Percentiles rank a stretch among this genome's conserved stretches.
These are phyloP conservation scores for Trichodelitschia bisporula DNA, from an alignment of 495 filamentous ascomycete species.

Conservation along the genomic window DNA sequence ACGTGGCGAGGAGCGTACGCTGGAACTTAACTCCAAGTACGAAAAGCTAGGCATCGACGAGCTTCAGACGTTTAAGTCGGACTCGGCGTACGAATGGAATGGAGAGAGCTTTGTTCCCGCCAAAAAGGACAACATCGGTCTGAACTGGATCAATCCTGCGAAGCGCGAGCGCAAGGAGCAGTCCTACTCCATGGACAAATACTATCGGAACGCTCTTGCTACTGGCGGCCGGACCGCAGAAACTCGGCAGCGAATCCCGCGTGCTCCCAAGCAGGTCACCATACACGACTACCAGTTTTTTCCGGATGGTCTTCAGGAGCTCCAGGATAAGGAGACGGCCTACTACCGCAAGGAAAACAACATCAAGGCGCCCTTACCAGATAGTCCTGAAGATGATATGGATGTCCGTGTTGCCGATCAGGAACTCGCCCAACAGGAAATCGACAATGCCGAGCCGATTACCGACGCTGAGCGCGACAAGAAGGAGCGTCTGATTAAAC, in stretches of 20 bases:
- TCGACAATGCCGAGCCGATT: constrained; percentile 72
- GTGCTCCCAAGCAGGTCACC: constrained; percentile 74
- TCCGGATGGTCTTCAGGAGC: constrained; percentile 49
- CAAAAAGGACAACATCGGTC: constrained; percentile 85
- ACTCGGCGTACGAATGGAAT: constrained; percentile 97
- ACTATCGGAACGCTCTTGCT: constrained; percentile 76
- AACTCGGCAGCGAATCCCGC: constrained; percentile 82
- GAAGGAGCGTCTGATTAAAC: constrained; percentile 51
- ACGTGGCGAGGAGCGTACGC: constrained; percentile 73
- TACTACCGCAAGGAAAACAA: constrained; percentile 87
- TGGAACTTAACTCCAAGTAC: constrained; percentile 72
- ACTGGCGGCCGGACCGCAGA: constrained; percentile 71
- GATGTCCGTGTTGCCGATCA: constrained; percentile 71
- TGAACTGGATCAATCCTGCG: constrained; percentile 95
- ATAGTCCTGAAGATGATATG: constrained; percentile 63
- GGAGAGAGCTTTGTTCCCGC: constrained; percentile 74
- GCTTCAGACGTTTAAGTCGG: constrained; percentile 88
- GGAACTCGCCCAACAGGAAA: constrained; percentile 68
- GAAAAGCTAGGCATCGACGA: constrained; percentile 98
- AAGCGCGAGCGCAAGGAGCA: constrained; percentile 98
- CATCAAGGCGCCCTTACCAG: constrained; percentile 68
- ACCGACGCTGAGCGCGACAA: constrained; percentile 74
- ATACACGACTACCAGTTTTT: constrained; percentile 98
- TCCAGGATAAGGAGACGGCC: constrained; percentile 91
- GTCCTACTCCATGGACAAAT: constrained; percentile 95